Base-by-base conservation (phyloP, 106 monocot species). In the Hemerocallis citrina region DNA sequence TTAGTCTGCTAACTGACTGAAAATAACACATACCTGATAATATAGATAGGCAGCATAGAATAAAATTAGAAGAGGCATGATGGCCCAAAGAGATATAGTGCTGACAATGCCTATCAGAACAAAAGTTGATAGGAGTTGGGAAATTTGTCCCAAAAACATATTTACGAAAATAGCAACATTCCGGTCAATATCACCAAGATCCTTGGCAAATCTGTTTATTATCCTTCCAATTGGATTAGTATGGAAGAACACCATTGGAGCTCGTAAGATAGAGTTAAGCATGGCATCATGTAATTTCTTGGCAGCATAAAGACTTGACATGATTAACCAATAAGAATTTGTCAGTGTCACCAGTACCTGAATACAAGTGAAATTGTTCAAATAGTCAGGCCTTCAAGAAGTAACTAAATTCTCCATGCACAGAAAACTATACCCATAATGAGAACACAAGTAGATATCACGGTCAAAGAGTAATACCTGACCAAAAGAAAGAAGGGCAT, bases 191-290 rank as follows among this genome's bases (percentile, higher is more conserved):
- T 98, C 98, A 34, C 98, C 81, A 17, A 92, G 59, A 78, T 98
- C 98, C 64, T 98, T 98, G 34, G 98, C 88, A 68, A 98, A 98
- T 61, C 98, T 72, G 58, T 98, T 98, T 23, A 98, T 98, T 62
- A 98, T 78, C 40, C 98, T 68, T 50, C 98, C 98, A 72, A 98
- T 76, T 62, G 98, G 98, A 67, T 98, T 98, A 20, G 98, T 98
- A 55, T 98, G 98, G 73, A 98, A 98, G 68, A 92, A 98, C 43
- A 92, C 60, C 88, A 98, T 98, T 30, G 98, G 98, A 61, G 85
- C 92, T 69, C 88, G 81, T 68, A 98, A 75, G 72, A 98, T 85
- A 37, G 98, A 88, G 21, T 73, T 66, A 43, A 98, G 92, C 88
- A 98, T 98, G 21, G 72, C 79, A 69, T 98, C 82, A 66, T 98